Conservation (phyloP, 257 asterid species). For the Solanum dulcamara region DNA sequence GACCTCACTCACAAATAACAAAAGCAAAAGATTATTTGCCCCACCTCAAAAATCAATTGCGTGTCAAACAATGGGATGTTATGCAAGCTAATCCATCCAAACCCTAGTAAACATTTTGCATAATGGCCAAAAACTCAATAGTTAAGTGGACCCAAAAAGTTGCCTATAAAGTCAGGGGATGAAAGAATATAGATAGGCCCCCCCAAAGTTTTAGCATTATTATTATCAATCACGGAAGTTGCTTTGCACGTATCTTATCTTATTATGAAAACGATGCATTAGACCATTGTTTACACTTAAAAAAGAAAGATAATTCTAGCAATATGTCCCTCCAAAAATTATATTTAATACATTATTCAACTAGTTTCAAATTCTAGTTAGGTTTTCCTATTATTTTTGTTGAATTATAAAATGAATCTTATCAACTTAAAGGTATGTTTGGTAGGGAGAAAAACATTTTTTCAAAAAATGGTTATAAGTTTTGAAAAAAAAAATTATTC, state of each 20-base stretch:
- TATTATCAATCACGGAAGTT: neutral
- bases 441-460: neutral
- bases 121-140: neutral
- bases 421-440: neutral
- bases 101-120: neutral
- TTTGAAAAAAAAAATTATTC: neutral
- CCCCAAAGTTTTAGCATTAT: neutral
- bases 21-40: neutral
- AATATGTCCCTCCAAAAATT: neutral
- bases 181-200: neutral
- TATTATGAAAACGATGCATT: neutral
- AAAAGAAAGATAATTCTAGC: neutral
- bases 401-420: neutral
- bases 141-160: neutral
- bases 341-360: neutral
- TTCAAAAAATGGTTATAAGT: too few relatives aligned
- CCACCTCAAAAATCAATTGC: neutral
- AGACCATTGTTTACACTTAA: neutral
- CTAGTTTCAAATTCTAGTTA: neutral
- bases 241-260: neutral
- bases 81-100: neutral
- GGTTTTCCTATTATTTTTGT: neutral
- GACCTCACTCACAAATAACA: neutral
- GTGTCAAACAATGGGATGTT: neutral
- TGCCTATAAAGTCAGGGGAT: neutral